Percentiles rank a stretch among this genome's conserved stretches.
phyloP scores from a whole-genome alignment of 2,329 filamentous ascomycete species.

The Sclerotinia glacialis region DNA sequence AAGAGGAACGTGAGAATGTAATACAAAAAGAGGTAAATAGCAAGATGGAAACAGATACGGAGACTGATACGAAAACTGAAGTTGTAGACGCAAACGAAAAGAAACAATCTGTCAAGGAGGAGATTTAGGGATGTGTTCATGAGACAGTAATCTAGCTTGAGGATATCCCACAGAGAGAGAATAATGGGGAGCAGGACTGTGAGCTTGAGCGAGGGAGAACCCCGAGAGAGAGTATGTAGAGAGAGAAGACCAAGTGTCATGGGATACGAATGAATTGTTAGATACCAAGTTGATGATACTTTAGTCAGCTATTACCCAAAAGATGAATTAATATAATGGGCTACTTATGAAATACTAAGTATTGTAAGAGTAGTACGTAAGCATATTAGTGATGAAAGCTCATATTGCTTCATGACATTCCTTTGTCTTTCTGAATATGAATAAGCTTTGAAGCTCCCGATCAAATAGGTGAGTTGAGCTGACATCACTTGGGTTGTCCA shows the following conservation, averaged over 20 bases:
- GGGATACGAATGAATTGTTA: not conserved
- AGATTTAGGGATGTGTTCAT: not conserved
- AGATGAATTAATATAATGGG: not conserved
- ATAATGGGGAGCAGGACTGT: not conserved
- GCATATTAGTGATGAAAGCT: not conserved
- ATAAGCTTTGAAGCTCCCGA: too few relatives aligned
- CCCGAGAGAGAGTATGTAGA: not conserved
- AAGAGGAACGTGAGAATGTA: not conserved
- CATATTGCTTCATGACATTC: too few relatives aligned
- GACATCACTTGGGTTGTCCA: too few relatives aligned
- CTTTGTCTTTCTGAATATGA: too few relatives aligned
- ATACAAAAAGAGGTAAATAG: not conserved
- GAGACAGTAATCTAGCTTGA: not conserved
- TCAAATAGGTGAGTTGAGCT: too few relatives aligned
- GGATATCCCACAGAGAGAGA: not conserved
- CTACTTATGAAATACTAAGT: not conserved
- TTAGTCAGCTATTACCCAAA: not conserved
- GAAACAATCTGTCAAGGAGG: constrained; percentile 25
- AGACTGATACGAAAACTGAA: not conserved
- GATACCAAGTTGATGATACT: not conserved
- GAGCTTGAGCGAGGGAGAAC: too few relatives aligned
- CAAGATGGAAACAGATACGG: not conserved
- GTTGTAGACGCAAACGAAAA: constrained; percentile 18
- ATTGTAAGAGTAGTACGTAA: not conserved
- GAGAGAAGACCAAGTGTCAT: not conserved